Percentiles rank a stretch among this genome's conserved stretches.
These are phyloP conservation scores for Erysimum cheiri DNA, from an alignment of 441 rosid species.

Conservation along the genomic window DNA sequence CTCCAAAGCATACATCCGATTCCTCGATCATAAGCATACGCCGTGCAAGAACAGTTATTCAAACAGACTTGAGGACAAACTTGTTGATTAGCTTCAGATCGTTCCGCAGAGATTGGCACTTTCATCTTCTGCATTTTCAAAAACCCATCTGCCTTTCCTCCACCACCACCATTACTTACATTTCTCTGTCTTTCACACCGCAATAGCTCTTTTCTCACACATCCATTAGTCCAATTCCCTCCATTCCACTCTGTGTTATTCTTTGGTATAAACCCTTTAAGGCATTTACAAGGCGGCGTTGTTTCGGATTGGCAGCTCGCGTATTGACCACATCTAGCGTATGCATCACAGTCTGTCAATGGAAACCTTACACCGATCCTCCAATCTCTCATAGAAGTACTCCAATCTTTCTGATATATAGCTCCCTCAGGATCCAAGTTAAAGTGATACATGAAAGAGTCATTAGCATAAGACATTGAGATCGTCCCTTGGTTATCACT, in stretches of 20 bases:
- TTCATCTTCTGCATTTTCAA: slow-evolving; percentile 42
- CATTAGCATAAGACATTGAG: slow-evolving; percentile 19
- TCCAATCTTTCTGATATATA: slow-evolving; percentile 37
- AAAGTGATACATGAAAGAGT: slow-evolving; percentile 23
- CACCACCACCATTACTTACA: slow-evolving; percentile 28
- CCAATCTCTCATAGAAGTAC: slow-evolving; percentile 33
- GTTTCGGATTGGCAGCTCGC: slow-evolving; percentile 40
- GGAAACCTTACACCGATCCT: slow-evolving; percentile 13
- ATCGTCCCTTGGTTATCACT: slow-evolving; percentile 38
- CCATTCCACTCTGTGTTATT: slow-evolving; percentile 47
- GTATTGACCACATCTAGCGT: slow-evolving; percentile 49
- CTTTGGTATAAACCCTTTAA: slow-evolving; percentile 52
- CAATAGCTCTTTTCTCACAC: slow-evolving; percentile 45
- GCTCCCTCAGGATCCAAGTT: slow-evolving; percentile 46
- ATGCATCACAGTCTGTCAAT: slow-evolving; percentile 45
- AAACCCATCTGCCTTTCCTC: slow-evolving; percentile 51
- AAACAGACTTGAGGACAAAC: slow-evolving; percentile 46
- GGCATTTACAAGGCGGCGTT: slow-evolving; percentile 54
- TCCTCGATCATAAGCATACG: slow-evolving; percentile 54
- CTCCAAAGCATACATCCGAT: slow-evolving; percentile 62
- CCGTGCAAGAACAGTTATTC: slow-evolving; percentile 60
- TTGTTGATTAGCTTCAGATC: slow-evolving; percentile 36
- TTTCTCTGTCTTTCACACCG: slow-evolving; percentile 41
- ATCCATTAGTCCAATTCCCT: slow-evolving; percentile 55
- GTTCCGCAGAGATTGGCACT: slow-evolving; percentile 48